Evolutionary conservation across 495 filamentous ascomycete genomes (phyloP).

Genomic region (Penicillium malachiteum): DNA sequence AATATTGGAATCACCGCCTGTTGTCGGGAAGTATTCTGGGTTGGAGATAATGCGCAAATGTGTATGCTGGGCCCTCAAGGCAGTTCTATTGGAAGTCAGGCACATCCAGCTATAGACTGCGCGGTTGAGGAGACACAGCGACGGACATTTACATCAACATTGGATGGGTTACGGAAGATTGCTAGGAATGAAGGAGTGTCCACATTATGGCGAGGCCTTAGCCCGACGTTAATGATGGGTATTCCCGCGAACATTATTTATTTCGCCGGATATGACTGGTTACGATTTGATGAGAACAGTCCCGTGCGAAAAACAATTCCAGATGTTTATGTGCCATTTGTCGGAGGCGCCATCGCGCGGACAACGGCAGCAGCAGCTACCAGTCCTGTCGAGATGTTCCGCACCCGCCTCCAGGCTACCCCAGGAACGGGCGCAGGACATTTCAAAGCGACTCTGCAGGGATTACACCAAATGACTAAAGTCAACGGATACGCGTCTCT

Average conservation of each 20-base stretch:
- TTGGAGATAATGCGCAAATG: slow-evolving; percentile 78
- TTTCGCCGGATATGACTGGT: slow-evolving; percentile 96
- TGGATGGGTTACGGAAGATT: slow-evolving; percentile 92
- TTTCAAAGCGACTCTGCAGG: slow-evolving; percentile 71
- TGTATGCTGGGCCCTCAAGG: slow-evolving; percentile 63
- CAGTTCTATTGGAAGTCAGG: slow-evolving; percentile 31
- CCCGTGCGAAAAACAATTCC: slow-evolving; percentile 61
- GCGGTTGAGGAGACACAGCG: slow-evolving; percentile 83
- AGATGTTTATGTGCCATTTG: slow-evolving; percentile 71
- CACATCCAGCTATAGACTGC: slow-evolving; percentile 59
- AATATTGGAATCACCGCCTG: slow-evolving; percentile 92
- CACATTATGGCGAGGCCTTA: slow-evolving; percentile 90
- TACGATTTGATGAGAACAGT: slow-evolving; percentile 67
- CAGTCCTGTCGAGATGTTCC: slow-evolving; percentile 91
- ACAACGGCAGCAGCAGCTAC: slow-evolving; percentile 79
- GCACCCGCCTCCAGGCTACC: slow-evolving; percentile 84
- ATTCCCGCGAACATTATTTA: slow-evolving; percentile 97
- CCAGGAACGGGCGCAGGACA: slow-evolving; percentile 55
- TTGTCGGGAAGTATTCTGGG: slow-evolving; percentile 96
- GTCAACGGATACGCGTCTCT: slow-evolving; percentile 74
- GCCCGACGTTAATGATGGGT: slow-evolving; percentile 90
- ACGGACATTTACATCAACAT: slow-evolving; percentile 80
- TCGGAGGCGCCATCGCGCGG: slow-evolving; percentile 76
- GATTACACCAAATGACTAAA: slow-evolving; percentile 75
- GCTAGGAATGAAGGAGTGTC: slow-evolving; percentile 87